Evolutionary conservation across 2,329 filamentous ascomycete species (phyloP), one percentile per base, ranked within the genome.

Genomic region (Hymenoscyphus salicellus): DNA sequence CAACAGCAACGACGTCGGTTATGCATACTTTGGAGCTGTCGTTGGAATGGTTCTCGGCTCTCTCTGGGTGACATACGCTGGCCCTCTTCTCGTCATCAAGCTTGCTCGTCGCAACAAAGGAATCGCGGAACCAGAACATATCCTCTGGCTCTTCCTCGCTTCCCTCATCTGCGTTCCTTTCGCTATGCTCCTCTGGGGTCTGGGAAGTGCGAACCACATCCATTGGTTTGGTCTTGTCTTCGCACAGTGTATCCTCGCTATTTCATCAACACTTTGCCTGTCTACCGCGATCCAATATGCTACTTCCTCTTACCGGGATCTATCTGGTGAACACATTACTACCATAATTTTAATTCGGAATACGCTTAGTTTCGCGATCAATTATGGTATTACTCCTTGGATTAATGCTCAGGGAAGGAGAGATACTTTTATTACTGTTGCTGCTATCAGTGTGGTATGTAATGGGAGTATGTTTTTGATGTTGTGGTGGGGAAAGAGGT

Each of bases 301-400:
- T 65, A 80, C 82, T 30, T 80, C 82, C 63, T 77, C 75, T 7
- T 83, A 82, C 67, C 75, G 78, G 20, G 81, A 79, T 17, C 70
- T 83, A 2, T 76, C 76, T 30, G 81, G 80, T 0, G 81, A 83
- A 67, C 77, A 79, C 1, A 79, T 83, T 57, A 78, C 81, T 6
- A 80, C 81, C 1, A 79, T 82, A 8, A 83, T 83, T 43, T 62
- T 83, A 1, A 70, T 71, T 23, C 74, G 81, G 7, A 83, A 83
- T 65, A 82, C 79, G 0, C 78, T 82, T 75, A 77, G 75, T 36
- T 83, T 82, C 65, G 80, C 79, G 10, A 78, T 83, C 43, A 78
- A 78, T 52, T 84, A 86, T 69, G 82, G 83, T 14, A 78, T 81
- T 41, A 80, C 79, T 0, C 79, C 79, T 0, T 81, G 79, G 79